phyloP scores from a whole-genome alignment of 2,329 filamentous ascomycete species.

The Sclerotinia sclerotiorum region DNA sequence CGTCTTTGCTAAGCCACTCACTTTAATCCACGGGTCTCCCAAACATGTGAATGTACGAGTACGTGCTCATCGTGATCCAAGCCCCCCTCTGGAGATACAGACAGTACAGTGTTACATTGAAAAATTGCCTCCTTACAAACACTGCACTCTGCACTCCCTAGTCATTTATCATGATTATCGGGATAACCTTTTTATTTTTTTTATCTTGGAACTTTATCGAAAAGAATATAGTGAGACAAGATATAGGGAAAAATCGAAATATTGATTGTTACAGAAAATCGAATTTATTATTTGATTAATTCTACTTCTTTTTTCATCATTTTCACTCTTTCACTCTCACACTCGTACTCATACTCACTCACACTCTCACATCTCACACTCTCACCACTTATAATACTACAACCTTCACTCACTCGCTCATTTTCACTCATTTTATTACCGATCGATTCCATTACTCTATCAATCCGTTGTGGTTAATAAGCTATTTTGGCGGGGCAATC shows the following conservation, averaged over 20 bases:
- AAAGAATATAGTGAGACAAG: background rate
- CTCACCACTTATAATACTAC: too few species aligned
- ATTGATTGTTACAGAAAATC: background rate
- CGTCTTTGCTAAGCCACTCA: background rate
- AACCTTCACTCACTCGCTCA: background rate
- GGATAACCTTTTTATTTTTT: background rate
- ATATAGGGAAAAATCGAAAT: background rate
- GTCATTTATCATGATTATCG: background rate
- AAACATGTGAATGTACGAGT: background rate
- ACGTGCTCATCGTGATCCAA: background rate
- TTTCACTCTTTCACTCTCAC: too few species aligned
- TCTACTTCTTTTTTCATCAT: background rate
- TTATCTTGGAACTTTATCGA: background rate
- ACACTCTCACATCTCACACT: too few species aligned
- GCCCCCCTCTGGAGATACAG: background rate
- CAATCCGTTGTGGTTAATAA: background rate
- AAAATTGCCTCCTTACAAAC: background rate
- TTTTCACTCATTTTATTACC: background rate
- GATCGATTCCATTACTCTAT: background rate
- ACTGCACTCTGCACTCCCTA: too few species aligned
- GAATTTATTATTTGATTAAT: background rate
- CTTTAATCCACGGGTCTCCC: background rate
- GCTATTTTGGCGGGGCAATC: constrained; percentile 26
- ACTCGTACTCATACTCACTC: background rate
- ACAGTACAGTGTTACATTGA: background rate